Evolutionary conservation across 2,329 filamentous ascomycete genomes (phyloP), one percentile per base, ranked within the genome.

Genomic region (Annulohypoxylon truncatum): DNA sequence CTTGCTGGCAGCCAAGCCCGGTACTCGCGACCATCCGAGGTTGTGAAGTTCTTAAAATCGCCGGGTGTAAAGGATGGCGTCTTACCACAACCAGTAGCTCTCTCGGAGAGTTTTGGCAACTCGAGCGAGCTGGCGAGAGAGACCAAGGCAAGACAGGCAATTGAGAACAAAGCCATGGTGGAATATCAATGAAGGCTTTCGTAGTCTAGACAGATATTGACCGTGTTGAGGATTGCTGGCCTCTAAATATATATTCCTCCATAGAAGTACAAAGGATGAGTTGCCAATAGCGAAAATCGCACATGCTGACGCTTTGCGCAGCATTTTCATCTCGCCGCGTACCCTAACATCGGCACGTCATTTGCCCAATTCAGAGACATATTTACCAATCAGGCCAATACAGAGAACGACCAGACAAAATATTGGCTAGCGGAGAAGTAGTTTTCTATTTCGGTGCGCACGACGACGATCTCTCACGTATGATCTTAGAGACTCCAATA

Each of bases 1-100:
- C 51, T 63, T 3, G 55, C 18, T 4, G 73, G 73, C 26, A 74
- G 57, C 67, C 66, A 73, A 4, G 73, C 67, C 20, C 68, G 59
- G 60, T 74, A 74, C 40, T 64, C 29, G 15, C 72, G 70, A 5
- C 54, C 57, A 3, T 40, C 55, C 5, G 64, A 33, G 3, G 68
- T 67, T n/a, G 62, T 71, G 18, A 56, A 64, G 7, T 68, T 61
- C 29, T 70, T 70, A 8, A 65, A 66, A 9, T 52, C 46, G 2
- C 70, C 70, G 1, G 55, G 58, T 7, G 48, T 51, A 3, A 63
- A 29, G 1, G 58, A 24, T n/a, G 70, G 63, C 0, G 40, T 12
- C 40, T 61, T 35, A 3, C 66, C 66, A 28, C 70, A 72, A 22
- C 69, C 67, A 15, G 40, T 24, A 2, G 61, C 40, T 40, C 52